Evolutionary conservation across 129 eudicot genomes (phyloP).

Genomic region (Oenanthe sinensis): DNA sequence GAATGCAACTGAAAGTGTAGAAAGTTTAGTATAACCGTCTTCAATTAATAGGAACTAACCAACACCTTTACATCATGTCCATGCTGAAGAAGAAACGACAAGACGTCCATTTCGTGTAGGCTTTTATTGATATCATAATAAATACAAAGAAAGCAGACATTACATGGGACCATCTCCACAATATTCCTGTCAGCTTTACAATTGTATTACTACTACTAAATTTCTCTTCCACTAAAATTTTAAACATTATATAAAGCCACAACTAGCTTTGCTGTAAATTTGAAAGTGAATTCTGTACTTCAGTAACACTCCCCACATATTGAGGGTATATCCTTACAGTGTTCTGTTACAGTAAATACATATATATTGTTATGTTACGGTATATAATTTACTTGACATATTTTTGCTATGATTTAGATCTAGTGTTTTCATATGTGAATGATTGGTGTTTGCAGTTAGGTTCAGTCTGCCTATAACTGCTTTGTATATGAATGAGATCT

Average conservation of each 20-base stretch:
- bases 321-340: background rate
- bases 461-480: background rate
- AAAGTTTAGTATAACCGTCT: constrained; percentile 29
- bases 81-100: constrained; percentile 31
- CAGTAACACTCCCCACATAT: background rate
- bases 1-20: constrained; percentile 30
- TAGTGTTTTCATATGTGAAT: constrained; percentile 40
- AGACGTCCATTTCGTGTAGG: constrained; percentile 31
- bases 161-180: constrained; percentile 30
- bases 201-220: constrained; percentile 19
- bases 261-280: constrained; percentile 2
- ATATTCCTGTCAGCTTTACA: constrained; percentile 17
- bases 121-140: constrained; percentile 28
- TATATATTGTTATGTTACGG: background rate
- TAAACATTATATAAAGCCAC: background rate
- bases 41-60: constrained; percentile 39
- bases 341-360: background rate
- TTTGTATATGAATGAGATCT: constrained; percentile 6
- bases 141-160: constrained; percentile 18
- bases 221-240: constrained; percentile 4
- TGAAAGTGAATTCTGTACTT: background rate
- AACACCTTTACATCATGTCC: constrained; percentile 32
- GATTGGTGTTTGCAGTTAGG: constrained; percentile 54
- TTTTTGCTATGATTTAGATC: background rate
- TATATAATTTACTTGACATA: background rate